A percentile compares a stretch with the other conserved stretches of the same genome.
phyloP scores from a whole-genome alignment of 805 yeast genomes.

The Blastobotrys mokoenaii region DNA sequence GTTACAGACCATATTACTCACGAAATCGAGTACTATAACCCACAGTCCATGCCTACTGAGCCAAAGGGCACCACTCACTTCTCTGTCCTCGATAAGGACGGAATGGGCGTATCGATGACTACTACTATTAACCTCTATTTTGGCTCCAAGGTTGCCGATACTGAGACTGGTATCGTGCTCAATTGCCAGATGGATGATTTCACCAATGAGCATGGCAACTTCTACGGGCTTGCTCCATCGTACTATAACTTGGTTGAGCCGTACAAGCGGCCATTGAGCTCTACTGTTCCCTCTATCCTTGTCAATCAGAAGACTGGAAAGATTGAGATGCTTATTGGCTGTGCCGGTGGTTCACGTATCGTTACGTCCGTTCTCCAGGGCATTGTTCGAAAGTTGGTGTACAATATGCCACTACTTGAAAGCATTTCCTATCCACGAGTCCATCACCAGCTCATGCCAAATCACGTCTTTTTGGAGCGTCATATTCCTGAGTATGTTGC shows the following conservation, averaged over 20 bases:
- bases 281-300: constrained; percentile 70
- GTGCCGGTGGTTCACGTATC: constrained; percentile 91
- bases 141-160: constrained; percentile 79
- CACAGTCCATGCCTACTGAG: constrained; percentile 64
- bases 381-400: constrained; percentile 55
- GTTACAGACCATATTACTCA: constrained; percentile 53
- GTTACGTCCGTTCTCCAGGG: constrained; percentile 78
- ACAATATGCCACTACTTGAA: constrained; percentile 50
- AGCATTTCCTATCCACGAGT: constrained; percentile 71
- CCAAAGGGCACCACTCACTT: constrained; percentile 90
- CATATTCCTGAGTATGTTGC: constrained; percentile 32
- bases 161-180: constrained; percentile 69
- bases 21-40: constrained; percentile 66
- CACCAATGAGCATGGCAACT: constrained; percentile 62
- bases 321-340: constrained; percentile 70
- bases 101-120: constrained; percentile 79
- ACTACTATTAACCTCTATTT: constrained; percentile 79
- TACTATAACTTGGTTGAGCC: constrained; percentile 69
- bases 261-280: constrained; percentile 72
- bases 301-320: constrained; percentile 28
- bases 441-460: constrained; percentile 86
- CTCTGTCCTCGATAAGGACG: constrained; percentile 62
- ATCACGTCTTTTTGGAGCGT: constrained; percentile 51
- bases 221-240: constrained; percentile 77
- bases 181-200: constrained; percentile 96